Evolutionary conservation across 2,329 filamentous ascomycete genomes (phyloP).

Genomic region (Coniochaeta sp.): DNA sequence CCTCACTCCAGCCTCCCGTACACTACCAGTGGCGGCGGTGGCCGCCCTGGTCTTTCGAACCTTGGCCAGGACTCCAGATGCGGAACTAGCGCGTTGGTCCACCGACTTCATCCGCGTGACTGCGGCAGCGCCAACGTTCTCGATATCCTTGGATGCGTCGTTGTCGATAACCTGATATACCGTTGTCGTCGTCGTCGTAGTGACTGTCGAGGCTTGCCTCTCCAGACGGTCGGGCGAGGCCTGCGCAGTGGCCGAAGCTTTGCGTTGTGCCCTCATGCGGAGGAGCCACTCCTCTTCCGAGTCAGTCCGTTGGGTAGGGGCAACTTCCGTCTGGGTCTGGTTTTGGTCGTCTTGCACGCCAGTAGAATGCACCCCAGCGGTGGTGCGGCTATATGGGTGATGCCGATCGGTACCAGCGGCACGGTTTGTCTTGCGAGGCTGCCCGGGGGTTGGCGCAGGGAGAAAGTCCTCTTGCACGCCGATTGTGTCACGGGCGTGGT

Average conservation of each 20-base stretch:
- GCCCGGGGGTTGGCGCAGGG: conserved; percentile 89
- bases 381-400: conserved; percentile 55
- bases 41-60: conserved; percentile 35
- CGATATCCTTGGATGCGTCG: conserved; percentile 61
- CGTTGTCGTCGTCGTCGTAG: conserved; percentile 56
- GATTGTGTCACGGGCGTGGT: conserved; percentile 45
- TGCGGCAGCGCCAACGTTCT: conserved; percentile 53
- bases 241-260: conserved; percentile 52
- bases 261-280: conserved; percentile 62
- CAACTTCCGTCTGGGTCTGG: not conserved
- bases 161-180: conserved; percentile 57
- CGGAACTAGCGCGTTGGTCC: conserved; percentile 42
- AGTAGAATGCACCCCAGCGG: conserved; percentile 28
- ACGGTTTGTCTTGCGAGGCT: conserved; percentile 76
- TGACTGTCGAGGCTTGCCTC: conserved; percentile 65
- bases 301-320: not conserved
- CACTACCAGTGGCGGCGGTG: conserved; percentile 36
- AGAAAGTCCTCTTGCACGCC: conserved; percentile 82
- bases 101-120: conserved; percentile 50
- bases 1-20: conserved; percentile 44
- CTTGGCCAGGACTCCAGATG: conserved; percentile 54
- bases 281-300: conserved; percentile 65
- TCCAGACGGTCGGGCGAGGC: conserved; percentile 47
- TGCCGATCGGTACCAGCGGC: conserved; percentile 59
- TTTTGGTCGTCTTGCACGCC: conserved; percentile 15